Base-by-base conservation (phyloP, 2,329 filamentous ascomycete genomes). In the Monilinia fructigena region DNA sequence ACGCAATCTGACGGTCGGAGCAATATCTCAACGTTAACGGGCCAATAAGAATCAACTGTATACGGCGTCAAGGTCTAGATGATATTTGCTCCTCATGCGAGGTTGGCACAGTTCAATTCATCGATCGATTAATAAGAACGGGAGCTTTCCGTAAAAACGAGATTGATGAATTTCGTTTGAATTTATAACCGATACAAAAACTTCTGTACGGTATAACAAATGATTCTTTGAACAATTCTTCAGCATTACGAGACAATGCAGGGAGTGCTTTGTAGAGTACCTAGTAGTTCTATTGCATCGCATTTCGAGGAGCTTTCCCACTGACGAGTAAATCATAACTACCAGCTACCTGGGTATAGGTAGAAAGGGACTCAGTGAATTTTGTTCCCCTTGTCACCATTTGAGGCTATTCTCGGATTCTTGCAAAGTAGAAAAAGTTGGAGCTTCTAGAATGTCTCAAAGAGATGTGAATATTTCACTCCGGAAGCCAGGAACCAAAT, bases 1-100 rank as follows among this genome's bases (percentile, higher is more conserved):
- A 60, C 28, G 54, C 28, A 35, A 38, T 60, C 18, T 50, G 56
- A 60, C 58, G 45, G 10, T 20, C 3, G 45, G 18, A 60, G 58
- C 14, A 50, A 50, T 50, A 50, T 4, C n/a, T 40, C 45, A 26
- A 26, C 3, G 3, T 40, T n/a, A 26, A 26, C 3, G 3, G n/a
- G 1, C 58, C 58, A 61, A 61, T 61, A 14, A 40, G 11, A 61
- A 26, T 23, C 3, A 16, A 50, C 14, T 23, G 58, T 60, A 60
- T 60, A 60, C 45, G 28, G 28, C 47, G 20, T 18, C 56, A 23
- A 59, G 20, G 31, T 60, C 56, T 50, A 38, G 56, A 60, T 60
- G 45, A 2, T 35, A 38, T 48, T 26, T 23, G 11, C 31, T 31
- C 18, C 26, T 7, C 42, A 26, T 20, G 42, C 26, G 42, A 48